Percentiles rank a stretch among this genome's conserved stretches.
Conservation (phyloP, 352 stramenopile species). For the Pythium aristosporum region DNA sequence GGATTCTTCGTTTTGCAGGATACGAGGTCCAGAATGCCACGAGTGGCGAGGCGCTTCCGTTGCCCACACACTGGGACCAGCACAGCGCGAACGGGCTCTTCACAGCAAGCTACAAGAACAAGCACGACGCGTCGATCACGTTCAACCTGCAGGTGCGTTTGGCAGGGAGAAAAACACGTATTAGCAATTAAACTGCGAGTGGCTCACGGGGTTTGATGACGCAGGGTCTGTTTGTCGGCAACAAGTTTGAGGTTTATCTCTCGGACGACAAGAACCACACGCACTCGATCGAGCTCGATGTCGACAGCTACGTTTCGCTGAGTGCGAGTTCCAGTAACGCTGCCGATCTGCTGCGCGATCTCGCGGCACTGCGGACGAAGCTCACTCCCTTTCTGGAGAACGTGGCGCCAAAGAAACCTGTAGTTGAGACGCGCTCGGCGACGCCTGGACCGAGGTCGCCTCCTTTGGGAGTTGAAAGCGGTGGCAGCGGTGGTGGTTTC, state of each 20-base stretch:
- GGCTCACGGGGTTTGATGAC: background rate
- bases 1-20: constrained; percentile 23
- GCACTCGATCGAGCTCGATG: constrained; percentile 70
- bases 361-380: constrained; percentile 46
- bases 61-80: constrained; percentile 58
- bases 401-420: constrained; percentile 40
- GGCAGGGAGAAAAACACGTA: too few relatives aligned
- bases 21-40: constrained; percentile 34
- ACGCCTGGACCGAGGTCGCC: constrained; percentile 1
- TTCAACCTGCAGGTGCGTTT: constrained; percentile 63
- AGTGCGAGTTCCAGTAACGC: constrained; percentile 33
- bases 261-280: constrained; percentile 64
- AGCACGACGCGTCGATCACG: constrained; percentile 43
- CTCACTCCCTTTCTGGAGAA: constrained; percentile 58
- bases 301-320: constrained; percentile 37
- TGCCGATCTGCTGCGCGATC: constrained; percentile 45
- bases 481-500: constrained; percentile 2
- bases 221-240: constrained; percentile 70
- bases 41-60: constrained; percentile 28
- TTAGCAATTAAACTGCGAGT: background rate
- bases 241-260: constrained; percentile 80
- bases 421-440: constrained; percentile 11
- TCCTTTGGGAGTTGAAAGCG: constrained; percentile 1
- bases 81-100: constrained; percentile 67
- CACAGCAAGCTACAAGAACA: constrained; percentile 50